Base-by-base conservation (phyloP, 2,329 filamentous ascomycete species). In the Fusarium staphyleae region DNA sequence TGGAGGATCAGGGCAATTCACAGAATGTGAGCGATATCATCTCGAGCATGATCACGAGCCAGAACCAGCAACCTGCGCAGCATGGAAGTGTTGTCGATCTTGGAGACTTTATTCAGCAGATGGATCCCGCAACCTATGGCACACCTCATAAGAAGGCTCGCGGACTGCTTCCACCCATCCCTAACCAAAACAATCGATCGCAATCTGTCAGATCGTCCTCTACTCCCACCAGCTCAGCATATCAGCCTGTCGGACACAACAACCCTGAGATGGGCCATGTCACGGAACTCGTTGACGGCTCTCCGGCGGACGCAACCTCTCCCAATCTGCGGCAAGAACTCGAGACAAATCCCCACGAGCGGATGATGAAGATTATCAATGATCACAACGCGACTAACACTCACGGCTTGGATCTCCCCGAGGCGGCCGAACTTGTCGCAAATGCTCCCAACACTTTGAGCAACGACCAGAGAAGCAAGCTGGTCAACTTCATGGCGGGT, bases 11-110 rank as follows among this genome's bases (percentile, higher is more conserved):
- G 65, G 87, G 87, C 26, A 83, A 84, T 14, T 81, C 85, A 2
- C 86, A 90, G 68, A 93, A 90, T 55, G 83, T 98, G 34, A 87
- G 89, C 49, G 93, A 96, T 63, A 88, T 96, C 69, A 90, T 98
- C 69, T 86, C 87, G 4, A 88, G 86, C 61, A 84, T 90, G 52
- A 87, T 95, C 51, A 85, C 88, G 28, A 78, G 74, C 29, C 79
- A 82, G 66, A 78, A 73, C 30, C 75, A 76, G 50, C 73, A 74
- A 54, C 57, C 71, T 19, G 66, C 81, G 35, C 77, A 77, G 4
- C 79, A 81, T 52, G 83, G 83, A 19, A 85, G 76, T 50, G 81
- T 88, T 7, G 82, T 87, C 28, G 84, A 87, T 54, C 74, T 87
- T 12, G 82, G 82, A 39, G 85, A 87, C 50, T 81, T 84, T 57